These are phyloP conservation scores for Daldinia bambusicola DNA, from an alignment of 495 filamentous ascomycete genomes.

Conservation along the genomic window DNA sequence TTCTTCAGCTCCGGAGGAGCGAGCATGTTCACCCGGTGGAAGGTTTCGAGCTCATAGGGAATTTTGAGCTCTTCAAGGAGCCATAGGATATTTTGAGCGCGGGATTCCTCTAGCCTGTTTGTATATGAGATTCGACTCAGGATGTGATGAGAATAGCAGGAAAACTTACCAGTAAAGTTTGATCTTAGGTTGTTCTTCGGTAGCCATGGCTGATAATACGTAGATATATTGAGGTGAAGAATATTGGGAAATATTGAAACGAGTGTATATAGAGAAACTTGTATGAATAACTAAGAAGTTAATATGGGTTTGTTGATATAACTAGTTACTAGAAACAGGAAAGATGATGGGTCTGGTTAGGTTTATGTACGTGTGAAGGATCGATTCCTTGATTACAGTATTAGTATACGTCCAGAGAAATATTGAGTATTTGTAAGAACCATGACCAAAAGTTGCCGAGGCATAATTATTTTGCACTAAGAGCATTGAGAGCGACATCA, in stretches of 20 bases:
- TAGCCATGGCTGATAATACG: constrained; percentile 39
- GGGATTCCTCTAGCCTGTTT: constrained; percentile 76
- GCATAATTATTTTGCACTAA: constrained; percentile 21
- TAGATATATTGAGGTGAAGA: background rate
- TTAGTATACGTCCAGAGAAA: too few species aligned
- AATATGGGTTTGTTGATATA: background rate
- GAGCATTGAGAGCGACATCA: constrained; percentile 20
- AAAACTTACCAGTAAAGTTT: constrained; percentile 76
- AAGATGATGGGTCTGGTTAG: background rate
- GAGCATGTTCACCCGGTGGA: constrained; percentile 68
- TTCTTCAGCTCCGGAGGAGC: constrained; percentile 79
- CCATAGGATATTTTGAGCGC: constrained; percentile 88
- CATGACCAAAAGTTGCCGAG: constrained; percentile 27
- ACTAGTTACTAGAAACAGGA: constrained; percentile 5
- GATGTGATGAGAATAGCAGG: background rate
- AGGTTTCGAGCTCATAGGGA: constrained; percentile 79
- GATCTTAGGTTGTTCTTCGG: constrained; percentile 65
- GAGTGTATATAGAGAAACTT: background rate
- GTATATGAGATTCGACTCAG: constrained; percentile 23
- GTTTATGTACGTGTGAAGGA: too few species aligned
- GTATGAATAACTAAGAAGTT: background rate
- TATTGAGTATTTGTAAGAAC: constrained; percentile 8
- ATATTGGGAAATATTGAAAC: background rate
- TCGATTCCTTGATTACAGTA: too few species aligned
- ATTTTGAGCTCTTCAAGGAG: constrained; percentile 86